Evolutionary conservation across 2,329 filamentous ascomycete species (phyloP), one percentile per base, ranked within the genome.

Genomic region (Nemania diffusa): DNA sequence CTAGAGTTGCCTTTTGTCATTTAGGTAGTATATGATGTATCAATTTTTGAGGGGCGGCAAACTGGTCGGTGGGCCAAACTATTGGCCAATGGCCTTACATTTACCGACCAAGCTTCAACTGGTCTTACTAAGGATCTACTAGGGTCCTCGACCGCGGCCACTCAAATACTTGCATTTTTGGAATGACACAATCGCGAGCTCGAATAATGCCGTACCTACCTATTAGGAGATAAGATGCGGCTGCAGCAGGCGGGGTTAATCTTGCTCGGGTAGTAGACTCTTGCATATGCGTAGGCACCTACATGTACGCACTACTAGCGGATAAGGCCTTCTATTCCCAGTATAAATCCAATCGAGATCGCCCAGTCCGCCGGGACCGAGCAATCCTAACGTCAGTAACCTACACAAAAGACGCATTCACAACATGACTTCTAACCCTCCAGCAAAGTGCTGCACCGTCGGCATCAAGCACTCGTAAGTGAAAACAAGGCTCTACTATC

Each of bases 401-500:
- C n/a, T 52, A 29, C 61, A 57, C 37, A 57, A 50, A 11, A 15
- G 29, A 42, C 24, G 40, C 17, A 27, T 63, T 32, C 42, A 15
- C 53, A 73, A 68, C 22, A 88, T 88, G 86, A 83, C 86, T 40
- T 88, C 86, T 2, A 81, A 86, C 72, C 81, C 82, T 62, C 85
- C 85, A 13, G 83, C 74, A 62, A 72, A 79, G 61, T 88, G 86
- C 82, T 88, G 86, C 79, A 80, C 80, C 34, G 72, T 83, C 61
- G 86, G 85, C 66, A 78, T 84, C 67, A 84, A 81, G 75, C 85
- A 87, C 71, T 82, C 85, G 85, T 87, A 78, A 75, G 85, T 80
- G 52, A 20, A 24, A 8, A 4, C 2, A 5, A 15, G 42, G 9
- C 11, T 20, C 5, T 26, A n/a, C n/a, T 57, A 50, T 17, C 5